Percentiles rank a stretch among this genome's conserved stretches.
Evolutionary conservation across 2,329 filamentous ascomycete genomes (phyloP).

Genomic region (Pyrenochaeta sp.): DNA sequence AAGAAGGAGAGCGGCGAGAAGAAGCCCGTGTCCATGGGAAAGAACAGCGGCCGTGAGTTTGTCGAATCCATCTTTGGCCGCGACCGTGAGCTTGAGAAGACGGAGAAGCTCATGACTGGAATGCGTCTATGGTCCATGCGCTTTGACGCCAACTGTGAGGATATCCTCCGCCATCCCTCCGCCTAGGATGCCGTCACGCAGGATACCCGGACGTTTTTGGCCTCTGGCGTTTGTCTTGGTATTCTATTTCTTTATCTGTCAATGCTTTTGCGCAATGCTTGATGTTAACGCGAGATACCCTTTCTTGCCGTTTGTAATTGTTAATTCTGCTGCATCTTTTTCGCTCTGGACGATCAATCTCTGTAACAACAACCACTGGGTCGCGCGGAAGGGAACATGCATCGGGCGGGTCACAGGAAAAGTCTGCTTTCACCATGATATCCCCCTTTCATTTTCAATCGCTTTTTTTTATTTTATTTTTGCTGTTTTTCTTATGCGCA

Average conservation of each 20-base stretch:
- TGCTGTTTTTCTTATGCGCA: conserved; percentile 18
- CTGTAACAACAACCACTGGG: conserved; percentile 47
- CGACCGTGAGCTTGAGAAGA: conserved; percentile 87
- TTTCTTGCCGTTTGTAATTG: conserved; percentile 46
- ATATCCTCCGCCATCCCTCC: conserved; percentile 72
- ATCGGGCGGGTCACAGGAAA: conserved; percentile 50
- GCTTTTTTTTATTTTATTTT: conserved; percentile 23
- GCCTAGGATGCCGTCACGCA: conserved; percentile 34
- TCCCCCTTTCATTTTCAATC: conserved; percentile 35
- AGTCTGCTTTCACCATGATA: conserved; percentile 48
- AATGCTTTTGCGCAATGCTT: conserved; percentile 34
- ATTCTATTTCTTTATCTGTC: conserved; percentile 22
- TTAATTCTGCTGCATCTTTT: conserved; percentile 50
- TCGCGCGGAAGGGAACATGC: conserved; percentile 37
- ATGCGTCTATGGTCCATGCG: conserved; percentile 90
- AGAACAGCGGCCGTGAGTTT: conserved; percentile 92
- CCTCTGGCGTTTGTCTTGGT: conserved; percentile 37
- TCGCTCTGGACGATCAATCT: conserved; percentile 39
- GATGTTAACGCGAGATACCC: conserved; percentile 51
- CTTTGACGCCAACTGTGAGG: conserved; percentile 95
- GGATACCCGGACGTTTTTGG: conserved; percentile 32
- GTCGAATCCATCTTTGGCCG: conserved; percentile 95
- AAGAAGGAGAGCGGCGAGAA: conserved; percentile 71
- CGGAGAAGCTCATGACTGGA: conserved; percentile 90
- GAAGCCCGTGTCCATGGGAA: conserved; percentile 76